Conservation (phyloP, 192 early-diverging fungal genomes). For the Gamsiella multidivaricata region DNA sequence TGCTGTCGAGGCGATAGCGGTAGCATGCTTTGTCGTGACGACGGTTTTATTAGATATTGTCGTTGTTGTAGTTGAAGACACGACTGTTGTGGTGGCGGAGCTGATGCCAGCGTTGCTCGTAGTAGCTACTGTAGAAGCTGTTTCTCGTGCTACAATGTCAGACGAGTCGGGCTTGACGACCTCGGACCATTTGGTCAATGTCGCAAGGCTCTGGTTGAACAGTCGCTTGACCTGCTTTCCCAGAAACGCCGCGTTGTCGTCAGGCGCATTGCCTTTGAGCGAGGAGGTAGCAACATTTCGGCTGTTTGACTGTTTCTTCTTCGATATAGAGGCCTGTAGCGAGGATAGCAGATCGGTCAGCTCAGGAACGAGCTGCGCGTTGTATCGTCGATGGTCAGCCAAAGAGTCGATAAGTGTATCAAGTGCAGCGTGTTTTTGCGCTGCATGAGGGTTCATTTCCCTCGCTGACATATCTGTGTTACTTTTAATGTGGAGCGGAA, state of each 20-base stretch:
- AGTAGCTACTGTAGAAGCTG: not conserved
- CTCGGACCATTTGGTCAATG: slow-evolving; percentile 36
- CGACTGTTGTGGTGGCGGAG: not conserved
- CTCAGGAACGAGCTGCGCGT: slow-evolving; percentile 9
- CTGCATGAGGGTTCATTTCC: not conserved
- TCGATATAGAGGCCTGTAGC: not conserved
- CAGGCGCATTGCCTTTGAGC: not conserved
- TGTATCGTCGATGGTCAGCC: slow-evolving; percentile 22
- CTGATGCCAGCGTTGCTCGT: not conserved
- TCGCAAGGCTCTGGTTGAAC: slow-evolving; percentile 29
- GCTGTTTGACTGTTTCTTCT: not conserved
- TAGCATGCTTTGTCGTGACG: not conserved
- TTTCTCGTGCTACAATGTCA: not conserved
- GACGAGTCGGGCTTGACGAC: slow-evolving; percentile 5
- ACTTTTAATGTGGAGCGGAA: not conserved
- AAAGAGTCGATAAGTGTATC: slow-evolving; percentile 17
- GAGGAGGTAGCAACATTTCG: no score
- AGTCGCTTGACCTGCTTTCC: slow-evolving; percentile 39
- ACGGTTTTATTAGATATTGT: not conserved
- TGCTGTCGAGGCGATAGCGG: not conserved
- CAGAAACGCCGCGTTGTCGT: not conserved
- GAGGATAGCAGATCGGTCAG: slow-evolving; percentile 6
- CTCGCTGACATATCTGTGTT: not conserved
- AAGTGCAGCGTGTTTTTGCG: not conserved
- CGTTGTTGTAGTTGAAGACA: not conserved